phyloP scores from a whole-genome alignment of 371 early-diverging fungal species.

The Circinella minor region DNA sequence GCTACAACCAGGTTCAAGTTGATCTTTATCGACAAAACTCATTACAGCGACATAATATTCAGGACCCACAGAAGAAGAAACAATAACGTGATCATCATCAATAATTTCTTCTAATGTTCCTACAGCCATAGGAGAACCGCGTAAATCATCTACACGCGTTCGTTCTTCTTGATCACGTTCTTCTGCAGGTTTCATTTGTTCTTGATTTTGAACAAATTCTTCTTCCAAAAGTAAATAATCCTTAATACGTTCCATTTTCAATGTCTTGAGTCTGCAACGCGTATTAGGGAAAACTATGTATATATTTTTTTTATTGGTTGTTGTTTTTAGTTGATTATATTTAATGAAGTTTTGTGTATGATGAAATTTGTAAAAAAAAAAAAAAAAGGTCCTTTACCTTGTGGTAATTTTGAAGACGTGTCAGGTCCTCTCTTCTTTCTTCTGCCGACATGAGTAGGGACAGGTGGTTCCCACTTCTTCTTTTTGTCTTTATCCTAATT shows the following conservation, averaged over 20 bases:
- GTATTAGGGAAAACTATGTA: conserved; percentile 91
- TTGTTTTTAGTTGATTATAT: too few relatives aligned
- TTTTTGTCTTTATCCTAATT: conserved; percentile 73
- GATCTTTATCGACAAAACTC: conserved; percentile 99
- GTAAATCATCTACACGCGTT: conserved; percentile 95
- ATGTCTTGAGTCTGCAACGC: conserved; percentile 94
- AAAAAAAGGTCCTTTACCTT: conserved; percentile 57
- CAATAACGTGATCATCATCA: conserved; percentile 99
- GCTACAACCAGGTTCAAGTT: conserved; percentile 98
- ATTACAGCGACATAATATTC: conserved; percentile 99
- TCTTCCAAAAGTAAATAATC: conserved; percentile 98
- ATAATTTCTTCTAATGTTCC: conserved; percentile 99
- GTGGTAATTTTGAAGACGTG: conserved; percentile 90
- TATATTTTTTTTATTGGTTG: too few relatives aligned
- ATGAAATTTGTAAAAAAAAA: background rate
- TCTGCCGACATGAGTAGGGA: conserved; percentile 97
- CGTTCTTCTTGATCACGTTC: conserved; percentile 95
- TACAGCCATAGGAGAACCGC: conserved; percentile 99
- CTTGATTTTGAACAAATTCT: conserved; percentile 98
- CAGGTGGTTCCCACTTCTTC: conserved; percentile 99
- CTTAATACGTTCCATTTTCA: conserved; percentile 97
- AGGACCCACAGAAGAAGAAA: conserved; percentile 94
- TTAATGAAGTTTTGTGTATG: too few relatives aligned
- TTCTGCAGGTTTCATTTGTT: conserved; percentile 94
- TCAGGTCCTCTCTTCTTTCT: conserved; percentile 98